Conservation (phyloP, 768 basidiomycete genomes). For the Clavulina sp. region DNA sequence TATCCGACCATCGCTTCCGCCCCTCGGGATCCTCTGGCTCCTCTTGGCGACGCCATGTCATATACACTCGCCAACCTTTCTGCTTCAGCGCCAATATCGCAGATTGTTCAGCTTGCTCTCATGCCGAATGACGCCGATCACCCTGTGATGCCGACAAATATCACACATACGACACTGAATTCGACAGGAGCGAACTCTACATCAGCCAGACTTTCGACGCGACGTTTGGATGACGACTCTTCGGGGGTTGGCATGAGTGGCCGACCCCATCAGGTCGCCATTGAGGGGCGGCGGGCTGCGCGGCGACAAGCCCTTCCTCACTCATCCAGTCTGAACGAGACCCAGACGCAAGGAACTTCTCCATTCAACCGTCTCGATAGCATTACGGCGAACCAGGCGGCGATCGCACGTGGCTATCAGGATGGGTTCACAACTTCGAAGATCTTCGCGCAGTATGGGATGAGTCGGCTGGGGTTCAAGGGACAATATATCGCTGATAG, state of each 20-base stretch:
- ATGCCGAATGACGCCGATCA: too few species aligned
- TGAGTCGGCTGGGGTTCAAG: slow-evolving; percentile 39
- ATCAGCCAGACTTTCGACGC: too few species aligned
- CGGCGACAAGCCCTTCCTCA: not conserved
- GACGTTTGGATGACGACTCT: too few species aligned
- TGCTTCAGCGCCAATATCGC: too few species aligned
- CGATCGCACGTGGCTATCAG: slow-evolving; percentile 30
- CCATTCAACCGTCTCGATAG: not conserved
- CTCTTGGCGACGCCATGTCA: too few species aligned
- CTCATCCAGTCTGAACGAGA: not conserved
- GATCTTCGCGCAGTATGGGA: slow-evolving; percentile 32
- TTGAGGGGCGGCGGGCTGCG: not conserved
- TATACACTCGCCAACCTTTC: too few species aligned
- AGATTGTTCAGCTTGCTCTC: too few species aligned
- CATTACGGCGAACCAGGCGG: slow-evolving; percentile 10
- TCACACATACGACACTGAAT: too few species aligned
- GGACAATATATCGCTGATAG: slow-evolving; percentile 43
- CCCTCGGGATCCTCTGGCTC: not conserved
- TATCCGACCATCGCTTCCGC: slow-evolving; percentile 16
- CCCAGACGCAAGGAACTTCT: not conserved
- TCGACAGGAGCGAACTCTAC: too few species aligned
- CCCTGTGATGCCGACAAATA: too few species aligned
- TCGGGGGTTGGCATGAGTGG: too few species aligned
- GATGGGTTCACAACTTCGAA: slow-evolving; percentile 42
- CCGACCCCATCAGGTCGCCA: not conserved